Base-by-base conservation (phyloP, 805 yeast genomes). In the Millerozyma miso region DNA sequence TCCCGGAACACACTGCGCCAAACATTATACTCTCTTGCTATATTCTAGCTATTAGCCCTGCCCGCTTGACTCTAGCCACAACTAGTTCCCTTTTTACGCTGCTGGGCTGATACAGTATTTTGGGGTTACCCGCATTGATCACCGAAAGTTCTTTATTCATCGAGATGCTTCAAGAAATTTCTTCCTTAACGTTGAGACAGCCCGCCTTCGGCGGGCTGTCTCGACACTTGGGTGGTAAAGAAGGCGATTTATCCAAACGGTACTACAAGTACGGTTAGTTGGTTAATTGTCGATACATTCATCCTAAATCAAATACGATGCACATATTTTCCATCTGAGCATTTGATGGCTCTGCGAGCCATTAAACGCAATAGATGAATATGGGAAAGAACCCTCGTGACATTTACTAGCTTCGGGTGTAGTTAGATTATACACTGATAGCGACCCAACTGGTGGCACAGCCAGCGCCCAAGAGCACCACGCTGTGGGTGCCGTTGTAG, bases 261-360 rank as follows among this genome's bases (percentile, higher is more conserved):
- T 15, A 15, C 34, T 32, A 13, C 31, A n/a, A 8, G 29, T 23
- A 23, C 15, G 14, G 34, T 32, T 15, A 7, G n/a, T 32, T 32
- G 14, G 34, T 13, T 14, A 43, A 47, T 59, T 57, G 57, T 67
- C 74, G 83, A 79, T 79, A 80, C 85, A 61, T 62, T 66, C 66
- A 77, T 74, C 86, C 86, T 66, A 85, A 66, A 81, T 54, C 56
- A 71, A 77, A 57, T 56, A 76, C 88, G 74, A 59, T 55, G 73
- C 79, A 84, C 91, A 83, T 83, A 84, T 84, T 84, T 78, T 81
- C 87, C 89, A 80, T 80, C 79, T 72, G 74, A 59, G 68, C 69
- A 68, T 39, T 33, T 17, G 44, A 32, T 18, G 19, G 39, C 35
- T 18, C 31, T 15, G 40, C 44, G 41, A 42, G 46, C 39, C 42